These are phyloP conservation scores for Pyrus betulifolia DNA, from an alignment of 306 rosid genomes.

Conservation along the genomic window DNA sequence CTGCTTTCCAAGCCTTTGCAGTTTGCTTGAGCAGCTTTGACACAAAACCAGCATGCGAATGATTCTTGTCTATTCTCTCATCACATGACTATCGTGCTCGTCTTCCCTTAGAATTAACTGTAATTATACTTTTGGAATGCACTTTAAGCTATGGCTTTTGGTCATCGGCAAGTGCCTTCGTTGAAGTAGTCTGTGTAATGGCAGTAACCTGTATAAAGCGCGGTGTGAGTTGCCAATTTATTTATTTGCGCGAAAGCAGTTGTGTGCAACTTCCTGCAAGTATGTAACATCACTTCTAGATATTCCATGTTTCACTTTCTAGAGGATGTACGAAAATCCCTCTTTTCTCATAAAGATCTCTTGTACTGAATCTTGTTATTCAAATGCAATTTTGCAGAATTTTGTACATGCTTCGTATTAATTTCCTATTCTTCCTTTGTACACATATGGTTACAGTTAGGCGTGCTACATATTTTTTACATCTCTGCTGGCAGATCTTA, in stretches of 20 bases:
- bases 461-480: neutral
- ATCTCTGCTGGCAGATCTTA: neutral
- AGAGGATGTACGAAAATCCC: neutral
- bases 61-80: slow-evolving; percentile 18
- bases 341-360: neutral
- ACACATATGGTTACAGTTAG: neutral
- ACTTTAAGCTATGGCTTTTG: slow-evolving; percentile 24
- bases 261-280: slow-evolving; percentile 9
- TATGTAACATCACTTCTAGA: neutral
- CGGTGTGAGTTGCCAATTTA: slow-evolving; percentile 26
- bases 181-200: slow-evolving; percentile 25
- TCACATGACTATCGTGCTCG: slow-evolving; percentile 8
- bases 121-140: slow-evolving; percentile 34
- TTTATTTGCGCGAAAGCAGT: slow-evolving; percentile 19
- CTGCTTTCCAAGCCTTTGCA: slow-evolving; percentile 94
- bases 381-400: neutral
- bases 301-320: neutral
- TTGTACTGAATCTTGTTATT: neutral
- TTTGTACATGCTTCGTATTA: neutral
- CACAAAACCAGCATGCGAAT: slow-evolving; percentile 97
- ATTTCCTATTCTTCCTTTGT: neutral
- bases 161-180: slow-evolving; percentile 18
- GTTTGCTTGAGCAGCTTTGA: slow-evolving; percentile 94
- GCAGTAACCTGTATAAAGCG: slow-evolving; percentile 23
- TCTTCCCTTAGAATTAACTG: slow-evolving; percentile 29